Evolutionary conservation across 2,329 filamentous ascomycete species (phyloP).

Genomic region (Onygenales sp.): DNA sequence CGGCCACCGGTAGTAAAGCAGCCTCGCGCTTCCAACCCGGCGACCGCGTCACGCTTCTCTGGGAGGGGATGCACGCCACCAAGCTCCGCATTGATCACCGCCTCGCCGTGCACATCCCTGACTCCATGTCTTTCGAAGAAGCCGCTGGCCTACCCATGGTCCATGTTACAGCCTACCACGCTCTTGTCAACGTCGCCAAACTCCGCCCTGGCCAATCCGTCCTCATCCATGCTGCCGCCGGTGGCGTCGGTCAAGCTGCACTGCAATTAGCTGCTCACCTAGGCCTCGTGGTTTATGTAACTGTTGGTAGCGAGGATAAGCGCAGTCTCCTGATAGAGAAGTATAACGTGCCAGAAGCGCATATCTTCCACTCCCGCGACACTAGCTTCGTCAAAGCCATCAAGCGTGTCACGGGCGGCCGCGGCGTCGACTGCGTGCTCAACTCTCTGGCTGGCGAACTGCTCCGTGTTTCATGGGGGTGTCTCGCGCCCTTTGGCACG

Average conservation of each 20-base stretch:
- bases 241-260: conserved; percentile 15
- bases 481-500: conserved; percentile 9
- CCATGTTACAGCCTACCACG: conserved; percentile 7
- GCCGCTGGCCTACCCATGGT: conserved; percentile 16
- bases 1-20: conserved; percentile 17
- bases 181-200: conserved; percentile 5
- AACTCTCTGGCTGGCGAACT: conserved; percentile 11
- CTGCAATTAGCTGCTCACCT: conserved; percentile 12
- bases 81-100: conserved; percentile 22
- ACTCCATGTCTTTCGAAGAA: conserved; percentile 16
- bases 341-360: conserved; percentile 7
- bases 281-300: conserved; percentile 15
- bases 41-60: conserved; percentile 33
- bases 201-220: conserved; percentile 8
- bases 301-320: conserved; percentile 12
- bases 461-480: conserved; percentile 8
- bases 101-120: conserved; percentile 25
- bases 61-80: conserved; percentile 19
- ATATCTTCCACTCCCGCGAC: conserved; percentile 10
- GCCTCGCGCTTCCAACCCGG: conserved; percentile 24
- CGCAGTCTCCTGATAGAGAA: conserved; percentile 9
- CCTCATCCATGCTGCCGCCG: conserved; percentile 15
- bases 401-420: conserved; percentile 7
- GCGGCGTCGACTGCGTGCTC: conserved; percentile 12
- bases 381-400: conserved; percentile 8